Base-by-base conservation (phyloP, 2,329 filamentous ascomycete species). In the Phaeosphaeriaceae sp. region DNA sequence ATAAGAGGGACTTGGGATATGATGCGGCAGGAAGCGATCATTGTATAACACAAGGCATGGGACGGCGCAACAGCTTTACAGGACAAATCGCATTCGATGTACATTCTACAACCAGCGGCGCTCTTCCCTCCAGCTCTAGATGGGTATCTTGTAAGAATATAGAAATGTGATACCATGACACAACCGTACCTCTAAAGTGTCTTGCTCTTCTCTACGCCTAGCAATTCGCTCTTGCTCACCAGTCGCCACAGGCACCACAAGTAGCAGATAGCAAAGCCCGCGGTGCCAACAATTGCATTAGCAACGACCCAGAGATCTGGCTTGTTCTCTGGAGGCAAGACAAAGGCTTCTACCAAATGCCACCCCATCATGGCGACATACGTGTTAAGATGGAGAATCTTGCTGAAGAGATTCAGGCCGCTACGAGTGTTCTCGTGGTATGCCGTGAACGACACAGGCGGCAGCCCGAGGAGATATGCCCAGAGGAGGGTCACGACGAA, bases 271-370 rank as follows among this genome's bases (percentile, higher is more conserved):
- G 86, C 86, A 75, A 98, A 99, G 0, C 92, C 95, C 3, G 86
- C 89, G 21, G 91, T 91, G 7, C 95, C 95, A 21, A 98, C 79
- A 19, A 92, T 88, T 9, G 95, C 93, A 71, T 99, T 99, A 13
- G 88, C 85, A 2, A 99, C 93, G 2, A 96, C 89, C 94, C 94
- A 99, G 1, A 99, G 80, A 79, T 99, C 95, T 0, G 95, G 95
- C 78, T 96, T 97, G 57, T 85, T 83, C 0, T 80, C 68, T 4
- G 94, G 93, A 15, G 93, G 88, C 10, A 77, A 60, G 1, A 93
- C 79, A 59, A 88, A 88, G 1, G 85, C 85, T 66, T 97, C 92
- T 0, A 88, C 80, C 13, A 91, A 77, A 76, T 99, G 95, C 92
- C 95, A 97, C 15, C 78, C 83, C 15, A 87, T 81, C 89, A 97